Evolutionary conservation across 2,329 filamentous ascomycete species (phyloP).

Genomic region (Fusarium ramigenum): DNA sequence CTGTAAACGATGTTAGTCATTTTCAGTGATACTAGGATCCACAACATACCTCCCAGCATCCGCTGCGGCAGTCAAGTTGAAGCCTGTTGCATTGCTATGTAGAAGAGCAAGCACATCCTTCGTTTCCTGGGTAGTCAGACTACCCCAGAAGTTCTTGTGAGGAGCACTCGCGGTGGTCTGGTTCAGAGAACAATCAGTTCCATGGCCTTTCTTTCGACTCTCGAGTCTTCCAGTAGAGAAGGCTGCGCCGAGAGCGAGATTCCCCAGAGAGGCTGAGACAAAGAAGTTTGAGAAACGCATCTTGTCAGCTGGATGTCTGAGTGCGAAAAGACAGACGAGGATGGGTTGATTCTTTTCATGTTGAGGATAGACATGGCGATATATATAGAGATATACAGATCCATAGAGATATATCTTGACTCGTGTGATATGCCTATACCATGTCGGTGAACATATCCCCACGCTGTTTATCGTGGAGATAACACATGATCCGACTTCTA

Average conservation of each 20-base stretch:
- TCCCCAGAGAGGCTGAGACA: background rate
- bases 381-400: background rate
- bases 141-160: conserved; percentile 10
- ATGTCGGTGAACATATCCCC: background rate
- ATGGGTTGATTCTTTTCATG: background rate
- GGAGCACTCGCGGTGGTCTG: background rate
- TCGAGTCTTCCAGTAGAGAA: background rate
- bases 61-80: background rate
- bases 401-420: rapidly evolving
- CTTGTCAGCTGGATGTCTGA: background rate
- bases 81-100: background rate
- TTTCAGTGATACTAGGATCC: rapidly evolving
- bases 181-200: background rate
- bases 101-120: background rate
- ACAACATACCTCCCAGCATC: background rate
- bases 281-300: background rate
- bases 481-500: background rate
- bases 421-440: background rate
- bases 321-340: background rate
- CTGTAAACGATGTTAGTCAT: background rate
- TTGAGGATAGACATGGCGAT: too few species aligned
- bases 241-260: background rate
- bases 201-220: background rate
- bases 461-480: background rate
- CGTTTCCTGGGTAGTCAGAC: background rate